A percentile compares a stretch with the other conserved stretches of the same genome.
Conservation (phyloP, 768 basidiomycete species). For the Lyophyllum semitale region DNA sequence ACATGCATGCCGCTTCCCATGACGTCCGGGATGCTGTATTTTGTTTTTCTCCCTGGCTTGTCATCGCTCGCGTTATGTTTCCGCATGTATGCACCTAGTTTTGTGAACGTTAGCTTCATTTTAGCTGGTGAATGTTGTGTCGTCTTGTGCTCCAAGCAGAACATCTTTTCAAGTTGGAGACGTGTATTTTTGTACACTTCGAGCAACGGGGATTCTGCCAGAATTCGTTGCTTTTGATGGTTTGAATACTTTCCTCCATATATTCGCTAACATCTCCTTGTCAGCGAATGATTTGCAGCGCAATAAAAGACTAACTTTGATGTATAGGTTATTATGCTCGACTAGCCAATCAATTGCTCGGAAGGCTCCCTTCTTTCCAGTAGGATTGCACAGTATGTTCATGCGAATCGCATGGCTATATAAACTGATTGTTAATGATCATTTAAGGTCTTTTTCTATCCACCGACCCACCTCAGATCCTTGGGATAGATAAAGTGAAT, state of each 20-base stretch:
- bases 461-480: background rate
- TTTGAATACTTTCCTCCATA: conserved; percentile 26
- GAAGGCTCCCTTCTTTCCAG: conserved; percentile 29
- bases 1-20: background rate
- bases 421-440: background rate
- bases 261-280: conserved; percentile 21
- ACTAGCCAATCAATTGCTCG: too few relatives aligned
- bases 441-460: background rate
- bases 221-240: conserved; percentile 27
- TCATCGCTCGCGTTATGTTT: conserved; percentile 12
- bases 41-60: background rate
- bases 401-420: conserved; percentile 24
- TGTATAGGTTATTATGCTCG: conserved; percentile 45
- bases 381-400: conserved; percentile 38
- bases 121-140: conserved; percentile 26
- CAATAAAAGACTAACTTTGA: conserved; percentile 29
- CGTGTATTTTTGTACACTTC: conserved; percentile 31
- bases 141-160: conserved; percentile 25
- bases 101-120: conserved; percentile 25
- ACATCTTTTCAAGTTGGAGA: conserved; percentile 25
- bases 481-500: conserved; percentile 19
- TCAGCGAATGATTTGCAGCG: background rate
- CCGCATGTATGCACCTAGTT: conserved; percentile 15
- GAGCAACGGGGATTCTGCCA: conserved; percentile 34
- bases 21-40: background rate